Percentiles rank a stretch among this genome's conserved stretches.
Conservation (phyloP, 2,329 filamentous ascomycete species). For the Dactylellina leptospora region DNA sequence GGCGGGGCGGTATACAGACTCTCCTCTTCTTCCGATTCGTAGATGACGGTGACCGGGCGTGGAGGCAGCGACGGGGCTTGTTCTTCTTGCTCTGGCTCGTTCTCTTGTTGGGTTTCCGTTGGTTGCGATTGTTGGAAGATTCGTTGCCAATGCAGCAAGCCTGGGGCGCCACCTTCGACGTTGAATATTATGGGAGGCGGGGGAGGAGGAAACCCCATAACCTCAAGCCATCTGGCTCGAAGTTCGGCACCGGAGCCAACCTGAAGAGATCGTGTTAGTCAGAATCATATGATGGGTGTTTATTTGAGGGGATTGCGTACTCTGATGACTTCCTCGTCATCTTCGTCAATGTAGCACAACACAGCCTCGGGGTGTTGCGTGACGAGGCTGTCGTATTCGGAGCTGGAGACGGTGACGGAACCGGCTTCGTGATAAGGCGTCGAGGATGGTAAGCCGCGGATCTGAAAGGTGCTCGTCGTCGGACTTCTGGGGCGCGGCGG, state of each 20-base stretch:
- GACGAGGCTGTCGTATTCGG: slow-evolving; percentile 56
- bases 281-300: slow-evolving; percentile 3
- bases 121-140: slow-evolving; percentile 28
- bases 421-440: slow-evolving; percentile 32
- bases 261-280: slow-evolving; percentile 46
- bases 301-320: slow-evolving; percentile 46
- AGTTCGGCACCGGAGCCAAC: slow-evolving; percentile 56
- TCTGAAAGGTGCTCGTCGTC: slow-evolving; percentile 49
- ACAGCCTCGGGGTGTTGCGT: slow-evolving; percentile 55
- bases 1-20: slow-evolving; percentile 39
- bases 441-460: slow-evolving; percentile 39
- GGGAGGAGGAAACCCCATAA: slow-evolving; percentile 46
- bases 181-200: slow-evolving; percentile 51
- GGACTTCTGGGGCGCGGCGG: slow-evolving; percentile 46
- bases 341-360: slow-evolving; percentile 57
- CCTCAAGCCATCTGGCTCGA: slow-evolving; percentile 38
- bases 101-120: neutral
- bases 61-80: neutral
- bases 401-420: slow-evolving; percentile 41
- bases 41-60: slow-evolving; percentile 8
- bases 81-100: neutral
- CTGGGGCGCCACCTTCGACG: slow-evolving; percentile 38
- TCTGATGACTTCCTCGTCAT: slow-evolving; percentile 57
- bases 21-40: slow-evolving; percentile 33
- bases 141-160: slow-evolving; percentile 30